Evolutionary conservation across 805 yeast genomes (phyloP).

Genomic region (Pichia scutulata): DNA sequence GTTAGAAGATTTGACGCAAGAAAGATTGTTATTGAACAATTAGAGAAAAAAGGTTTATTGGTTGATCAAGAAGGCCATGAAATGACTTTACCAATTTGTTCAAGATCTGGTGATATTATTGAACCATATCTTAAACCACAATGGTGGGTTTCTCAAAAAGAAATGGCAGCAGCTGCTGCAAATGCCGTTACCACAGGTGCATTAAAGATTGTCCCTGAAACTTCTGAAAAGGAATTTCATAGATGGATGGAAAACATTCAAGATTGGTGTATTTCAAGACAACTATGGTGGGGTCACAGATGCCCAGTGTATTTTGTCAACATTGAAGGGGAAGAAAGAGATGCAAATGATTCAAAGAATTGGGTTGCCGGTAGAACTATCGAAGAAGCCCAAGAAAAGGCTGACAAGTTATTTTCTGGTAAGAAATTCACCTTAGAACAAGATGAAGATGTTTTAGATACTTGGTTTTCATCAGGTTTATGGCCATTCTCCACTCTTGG

Average conservation of each 20-base stretch:
- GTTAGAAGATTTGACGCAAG: constrained; percentile 94
- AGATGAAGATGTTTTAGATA: constrained; percentile 97
- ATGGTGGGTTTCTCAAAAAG: constrained; percentile 96
- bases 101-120: constrained; percentile 93
- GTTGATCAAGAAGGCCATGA: constrained; percentile 89
- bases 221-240: constrained; percentile 89
- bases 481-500: constrained; percentile 98
- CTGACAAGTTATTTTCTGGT: constrained; percentile 63
- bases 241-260: constrained; percentile 94
- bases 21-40: constrained; percentile 66
- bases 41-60: constrained; percentile 66
- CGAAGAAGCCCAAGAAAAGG: constrained; percentile 83
- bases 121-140: constrained; percentile 97
- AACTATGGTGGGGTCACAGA: constrained; percentile 92
- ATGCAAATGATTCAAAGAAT: constrained; percentile 52
- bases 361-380: constrained; percentile 88
- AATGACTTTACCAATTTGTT: constrained; percentile 91
- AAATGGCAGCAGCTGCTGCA: constrained; percentile 83
- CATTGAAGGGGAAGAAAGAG: constrained; percentile 67
- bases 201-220: constrained; percentile 74
- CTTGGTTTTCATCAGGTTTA: constrained; percentile 97
- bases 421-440: constrained; percentile 71
- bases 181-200: constrained; percentile 78
- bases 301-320: constrained; percentile 90
- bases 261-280: constrained; percentile 99